phyloP scores from a whole-genome alignment of 2,329 filamentous ascomycete genomes.

The Coleophoma cylindrospora region DNA sequence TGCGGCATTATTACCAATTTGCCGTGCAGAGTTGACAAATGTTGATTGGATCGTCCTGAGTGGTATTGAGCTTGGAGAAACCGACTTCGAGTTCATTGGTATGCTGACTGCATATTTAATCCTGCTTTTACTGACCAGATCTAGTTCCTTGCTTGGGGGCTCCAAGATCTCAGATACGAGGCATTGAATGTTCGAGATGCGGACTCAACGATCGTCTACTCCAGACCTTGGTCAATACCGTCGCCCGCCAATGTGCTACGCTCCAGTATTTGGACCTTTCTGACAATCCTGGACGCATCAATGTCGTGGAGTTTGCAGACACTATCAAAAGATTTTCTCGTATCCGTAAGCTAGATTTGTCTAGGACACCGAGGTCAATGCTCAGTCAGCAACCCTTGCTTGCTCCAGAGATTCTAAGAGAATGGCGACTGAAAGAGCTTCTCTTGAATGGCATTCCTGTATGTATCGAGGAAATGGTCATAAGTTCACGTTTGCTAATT shows the following conservation, averaged over 20 bases:
- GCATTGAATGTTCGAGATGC: constrained; percentile 62
- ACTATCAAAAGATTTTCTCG: constrained; percentile 63
- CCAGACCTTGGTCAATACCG: constrained; percentile 57
- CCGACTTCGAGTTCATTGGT: constrained; percentile 54
- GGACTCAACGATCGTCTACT: constrained; percentile 52
- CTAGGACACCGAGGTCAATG: constrained; percentile 53
- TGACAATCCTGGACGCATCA: constrained; percentile 59
- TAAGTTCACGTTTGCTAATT: constrained; percentile 12
- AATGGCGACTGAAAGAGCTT: constrained; percentile 63
- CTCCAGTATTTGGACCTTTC: constrained; percentile 64
- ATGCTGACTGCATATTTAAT: neutral
- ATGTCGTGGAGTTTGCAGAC: constrained; percentile 58
- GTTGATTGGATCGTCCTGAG: constrained; percentile 68
- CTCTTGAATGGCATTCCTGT: constrained; percentile 57
- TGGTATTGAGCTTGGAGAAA: constrained; percentile 64
- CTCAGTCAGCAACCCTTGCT: constrained; percentile 60
- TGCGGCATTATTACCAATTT: constrained; percentile 64
- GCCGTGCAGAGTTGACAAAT: constrained; percentile 61
- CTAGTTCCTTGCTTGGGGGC: constrained; percentile 54
- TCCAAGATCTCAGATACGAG: constrained; percentile 58
- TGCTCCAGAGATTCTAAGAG: constrained; percentile 58
- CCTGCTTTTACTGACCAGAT: constrained; percentile 20
- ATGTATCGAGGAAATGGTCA: constrained; percentile 4
- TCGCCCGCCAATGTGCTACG: constrained; percentile 60
- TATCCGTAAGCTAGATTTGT: constrained; percentile 61